Evolutionary conservation across 2,329 filamentous ascomycete species (phyloP), one percentile per base, ranked within the genome.

Genomic region (Sporothrix schenckii): DNA sequence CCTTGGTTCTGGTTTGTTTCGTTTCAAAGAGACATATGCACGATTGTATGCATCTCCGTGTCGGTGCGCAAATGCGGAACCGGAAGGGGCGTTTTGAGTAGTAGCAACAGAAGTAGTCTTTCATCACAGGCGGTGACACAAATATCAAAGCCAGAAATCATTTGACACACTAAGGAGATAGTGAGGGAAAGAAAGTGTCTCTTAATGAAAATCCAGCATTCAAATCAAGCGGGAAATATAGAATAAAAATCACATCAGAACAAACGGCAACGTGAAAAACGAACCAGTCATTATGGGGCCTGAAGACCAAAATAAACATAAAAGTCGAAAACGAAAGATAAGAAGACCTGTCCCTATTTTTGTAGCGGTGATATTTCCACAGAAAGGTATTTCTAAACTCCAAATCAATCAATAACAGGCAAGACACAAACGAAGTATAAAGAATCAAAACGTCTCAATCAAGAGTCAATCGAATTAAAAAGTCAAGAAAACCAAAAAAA

Each of bases 181-280:
- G 11, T 4, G n/a, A 44, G 41, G 27, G 44, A 21, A 34, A 24
- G 27, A 39, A 9, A 13, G 16, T n/a, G 16, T n/a, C 14, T 49
- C 4, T 4, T 24, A 54, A 54, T 41, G 34, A 7, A 7, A 34
- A 34, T 34, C 6, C 6, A 34, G 6, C 6, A 7, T 34, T 9
- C 4, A 41, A 19, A 41, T 9, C 21, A 39, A 10, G n/a, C 16
- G 34, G 9, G 19, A 53, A 54, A 13, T 30, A 39, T 11, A 30
- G 13, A 70, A 65, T n/a, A 53, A 16, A 71, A 63, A 56, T 19
- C 19, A 47, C n/a, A 63, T 58, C 34, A 66, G 16, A 54, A 66
- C 44, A 9, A 61, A 30, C n/a, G 9, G 30, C 1, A 61, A 49
- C 34, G 44, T 60, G 2, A 13, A 44, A 44, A n/a, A 44, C 19